Conservation (phyloP, 768 basidiomycete genomes). For the Phlegmacium glaucopus region DNA sequence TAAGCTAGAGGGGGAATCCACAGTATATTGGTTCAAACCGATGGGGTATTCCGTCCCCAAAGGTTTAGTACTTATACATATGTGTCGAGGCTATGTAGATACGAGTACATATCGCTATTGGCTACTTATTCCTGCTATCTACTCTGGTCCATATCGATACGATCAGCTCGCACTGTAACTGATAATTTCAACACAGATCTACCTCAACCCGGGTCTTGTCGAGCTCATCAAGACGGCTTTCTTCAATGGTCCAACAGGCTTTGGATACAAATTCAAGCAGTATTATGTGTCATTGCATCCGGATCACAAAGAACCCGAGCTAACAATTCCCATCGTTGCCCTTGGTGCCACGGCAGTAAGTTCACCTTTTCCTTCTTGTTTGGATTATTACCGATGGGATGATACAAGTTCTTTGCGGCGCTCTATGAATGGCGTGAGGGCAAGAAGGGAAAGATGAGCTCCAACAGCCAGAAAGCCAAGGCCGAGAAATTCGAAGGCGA, state of each 20-base stretch:
- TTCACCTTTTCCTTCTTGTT: background rate
- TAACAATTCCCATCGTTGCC: slow-evolving; percentile 6
- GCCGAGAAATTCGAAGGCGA: background rate
- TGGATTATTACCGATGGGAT: background rate
- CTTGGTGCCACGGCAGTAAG: background rate
- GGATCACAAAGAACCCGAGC: background rate
- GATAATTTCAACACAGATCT: too few relatives aligned
- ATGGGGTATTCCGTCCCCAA: too few relatives aligned
- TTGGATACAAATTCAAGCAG: slow-evolving; percentile 7
- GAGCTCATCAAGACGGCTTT: slow-evolving; percentile 1
- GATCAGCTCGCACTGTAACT: too few relatives aligned
- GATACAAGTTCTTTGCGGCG: background rate
- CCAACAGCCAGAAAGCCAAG: background rate
- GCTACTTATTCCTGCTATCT: too few relatives aligned
- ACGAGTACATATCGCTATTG: too few relatives aligned
- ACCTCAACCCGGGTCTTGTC: slow-evolving; percentile 5
- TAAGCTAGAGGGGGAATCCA: too few relatives aligned
- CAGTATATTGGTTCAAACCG: too few relatives aligned
- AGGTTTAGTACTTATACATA: too few relatives aligned
- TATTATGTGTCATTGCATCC: slow-evolving; percentile 3
- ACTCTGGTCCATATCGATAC: too few relatives aligned
- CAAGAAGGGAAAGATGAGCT: background rate
- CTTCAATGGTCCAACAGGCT: background rate
- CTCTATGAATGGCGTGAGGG: too few relatives aligned
- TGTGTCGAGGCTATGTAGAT: too few relatives aligned